Evolutionary conservation across 176 grass and related monocot species (phyloP), one percentile per base, ranked within the genome.

Genomic region (Chloris gayana): DNA sequence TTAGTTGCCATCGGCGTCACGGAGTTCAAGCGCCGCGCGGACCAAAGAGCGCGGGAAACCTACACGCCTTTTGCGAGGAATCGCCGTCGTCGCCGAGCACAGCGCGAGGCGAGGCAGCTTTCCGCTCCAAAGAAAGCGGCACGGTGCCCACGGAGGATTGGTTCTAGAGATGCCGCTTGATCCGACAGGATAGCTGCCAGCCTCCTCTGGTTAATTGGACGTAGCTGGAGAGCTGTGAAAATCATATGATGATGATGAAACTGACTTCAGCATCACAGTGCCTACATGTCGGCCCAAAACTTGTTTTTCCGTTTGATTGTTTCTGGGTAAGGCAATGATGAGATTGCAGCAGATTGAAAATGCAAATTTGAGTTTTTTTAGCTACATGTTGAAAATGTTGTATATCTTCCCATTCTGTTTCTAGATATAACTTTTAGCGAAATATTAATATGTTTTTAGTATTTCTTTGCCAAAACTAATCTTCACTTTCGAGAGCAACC

Each of bases 1-100:
- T 84, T 29, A 27, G 62, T 45, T 32, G 34, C 76, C 49, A 44
- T 70, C 54, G 30, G 67, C 49, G 47, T 72, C 74, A 56, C 80
- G 80, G 75, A 62, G 72, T 30, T 19, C 54, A 6, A 64, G 79
- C n/a, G 9, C 70, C 54, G 79, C n/a, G 9, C 70, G 38, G 57
- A 25, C 32, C 59, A 19, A 54, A 42, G 64, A 50, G 83, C 15
- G 9, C 10, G 17, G 57, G 73, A 78, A 35, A 18, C 7, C 14
- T 67, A 25, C 67, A 21, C 35, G 73, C 58, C 74, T 50, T 75
- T 75, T 33, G n/a, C 12, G 9, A 29, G 57, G 12, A 30, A 70
- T 39, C 79, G 66, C 79, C 54, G 3, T 22, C 50, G 44, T 87
- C 85, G 25, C 45, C 26, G 34, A 18, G 3, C 46, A 3, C 4